These are phyloP conservation scores for Malassezia vespertilionis DNA, from an alignment of 1,284 basidiomycete species.

Conservation along the genomic window DNA sequence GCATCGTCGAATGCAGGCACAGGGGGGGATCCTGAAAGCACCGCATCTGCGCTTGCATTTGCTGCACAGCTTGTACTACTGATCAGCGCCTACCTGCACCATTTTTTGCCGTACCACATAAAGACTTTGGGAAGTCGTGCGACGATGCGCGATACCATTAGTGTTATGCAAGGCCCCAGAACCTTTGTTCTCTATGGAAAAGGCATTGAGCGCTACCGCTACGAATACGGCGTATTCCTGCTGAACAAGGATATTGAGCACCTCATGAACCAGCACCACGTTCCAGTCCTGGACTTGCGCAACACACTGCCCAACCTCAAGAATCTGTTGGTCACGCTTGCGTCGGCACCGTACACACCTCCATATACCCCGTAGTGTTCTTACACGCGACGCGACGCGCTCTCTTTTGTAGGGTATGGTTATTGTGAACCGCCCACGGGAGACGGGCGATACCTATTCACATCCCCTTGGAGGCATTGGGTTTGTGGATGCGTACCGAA, in stretches of 20 bases:
- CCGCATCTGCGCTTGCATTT: conserved; percentile 25
- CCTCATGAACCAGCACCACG: conserved; percentile 34
- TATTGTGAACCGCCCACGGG: conserved; percentile 23
- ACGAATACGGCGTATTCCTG: conserved; percentile 93
- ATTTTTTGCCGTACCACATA: conserved; percentile 36
- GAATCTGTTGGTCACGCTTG: conserved; percentile 73
- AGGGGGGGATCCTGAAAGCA: not conserved
- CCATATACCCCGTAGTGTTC: not conserved
- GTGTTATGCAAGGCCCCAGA: conserved; percentile 37
- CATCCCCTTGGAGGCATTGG: conserved; percentile 15
- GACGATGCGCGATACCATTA: conserved; percentile 38
- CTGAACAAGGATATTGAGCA: conserved; percentile 90
- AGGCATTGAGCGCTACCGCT: conserved; percentile 88
- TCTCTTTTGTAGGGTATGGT: conserved; percentile 11
- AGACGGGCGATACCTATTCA: conserved; percentile 16
- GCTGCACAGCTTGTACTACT: conserved; percentile 39
- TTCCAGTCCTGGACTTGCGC: conserved; percentile 72
- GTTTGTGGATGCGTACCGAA: conserved; percentile 35
- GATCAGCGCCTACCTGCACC: conserved; percentile 32
- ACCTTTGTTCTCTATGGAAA: conserved; percentile 69
- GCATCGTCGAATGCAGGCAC: not conserved
- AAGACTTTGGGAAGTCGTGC: conserved; percentile 36
- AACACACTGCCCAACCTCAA: conserved; percentile 95
- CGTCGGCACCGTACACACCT: conserved; percentile 1
- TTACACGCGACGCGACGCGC: conserved; percentile 5